Base-by-base conservation (phyloP, 2,329 filamentous ascomycete species). In the Alternaria brassicae region DNA sequence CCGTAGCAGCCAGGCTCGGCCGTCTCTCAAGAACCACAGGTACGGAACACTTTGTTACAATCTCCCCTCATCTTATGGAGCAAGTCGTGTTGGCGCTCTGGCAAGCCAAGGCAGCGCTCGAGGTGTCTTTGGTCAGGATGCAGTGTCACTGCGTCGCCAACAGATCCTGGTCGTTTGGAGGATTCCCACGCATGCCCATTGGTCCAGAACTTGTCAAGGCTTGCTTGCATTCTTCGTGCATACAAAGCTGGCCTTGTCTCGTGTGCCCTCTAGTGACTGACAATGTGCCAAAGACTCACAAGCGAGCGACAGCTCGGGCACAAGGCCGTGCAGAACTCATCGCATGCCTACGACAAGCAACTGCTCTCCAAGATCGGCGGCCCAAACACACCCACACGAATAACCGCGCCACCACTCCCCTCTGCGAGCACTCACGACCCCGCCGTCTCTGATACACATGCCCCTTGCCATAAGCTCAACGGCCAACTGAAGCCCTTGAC, bases 341-440 rank as follows among this genome's bases (percentile, higher is more conserved):
- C 85, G 23, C 84, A 88, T 68, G 85, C 83, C 30, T 89, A 88
- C 74, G 86, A 89, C 69, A 84, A 88, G 72, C 84, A 86, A 61
- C 76, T 88, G 12, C 75, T 89, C 25, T 86, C 85, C 48, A 87
- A 86, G 65, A 88, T 88, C 58, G 86, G 86, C 30, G 86, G 86
- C 45, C 82, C 85, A 6, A 83, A 83, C 56, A 86, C 85, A 7
- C 83, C 84, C 25, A 83, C 84, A 17, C 79, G 83, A 49, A 79
- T 71, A 6, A 66, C 70, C 15, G 73, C 69, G 27, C 68, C 75
- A 30, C 66, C 70, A 7, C 72, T 76, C 30, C 44, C 51, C 27
- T 76, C 75, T 32, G 66, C 65, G 25, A 75, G 69, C 59, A 64
- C 71, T 13, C 76, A 79, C 60, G 77, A 79, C 27, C 40, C 67